These are phyloP conservation scores for Ulota crispa DNA, from an alignment of 225 moss, liverwort and hornwort genomes.

Conservation along the genomic window DNA sequence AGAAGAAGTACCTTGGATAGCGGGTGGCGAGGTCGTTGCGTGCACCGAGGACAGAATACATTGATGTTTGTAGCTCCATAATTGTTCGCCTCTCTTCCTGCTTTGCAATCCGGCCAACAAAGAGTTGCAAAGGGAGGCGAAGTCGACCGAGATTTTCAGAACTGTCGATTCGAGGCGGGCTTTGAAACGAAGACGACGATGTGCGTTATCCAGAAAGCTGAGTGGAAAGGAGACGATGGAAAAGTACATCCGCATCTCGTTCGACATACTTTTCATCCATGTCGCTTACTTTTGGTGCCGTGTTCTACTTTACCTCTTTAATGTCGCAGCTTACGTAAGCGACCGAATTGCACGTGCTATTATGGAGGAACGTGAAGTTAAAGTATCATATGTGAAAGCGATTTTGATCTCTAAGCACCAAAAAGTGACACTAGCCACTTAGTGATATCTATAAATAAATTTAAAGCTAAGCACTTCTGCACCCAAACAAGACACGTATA, in stretches of 20 bases:
- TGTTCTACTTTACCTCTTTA: neutral
- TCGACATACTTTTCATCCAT: neutral
- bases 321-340: neutral
- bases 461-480: no score
- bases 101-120: neutral
- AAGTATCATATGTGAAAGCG: no score
- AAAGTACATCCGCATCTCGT: neutral
- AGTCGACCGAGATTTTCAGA: neutral
- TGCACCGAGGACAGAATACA: conserved; percentile 8
- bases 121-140: no score
- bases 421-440: no score
- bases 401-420: no score
- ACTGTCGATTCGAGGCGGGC: neutral
- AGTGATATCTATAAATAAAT: no score
- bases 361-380: neutral
- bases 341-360: neutral
- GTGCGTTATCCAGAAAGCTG: conserved; percentile 11
- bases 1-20: conserved; percentile 13
- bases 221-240: neutral
- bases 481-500: no score
- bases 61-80: conserved; percentile 28
- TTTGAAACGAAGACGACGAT: neutral
- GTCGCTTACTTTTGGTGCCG: neutral
- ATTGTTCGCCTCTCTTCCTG: neutral
- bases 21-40: neutral